A percentile compares a stretch with the other conserved stretches of the same genome.
Evolutionary conservation across 306 rosid genomes (phyloP).

Genomic region (Ochetophila trinervis): DNA sequence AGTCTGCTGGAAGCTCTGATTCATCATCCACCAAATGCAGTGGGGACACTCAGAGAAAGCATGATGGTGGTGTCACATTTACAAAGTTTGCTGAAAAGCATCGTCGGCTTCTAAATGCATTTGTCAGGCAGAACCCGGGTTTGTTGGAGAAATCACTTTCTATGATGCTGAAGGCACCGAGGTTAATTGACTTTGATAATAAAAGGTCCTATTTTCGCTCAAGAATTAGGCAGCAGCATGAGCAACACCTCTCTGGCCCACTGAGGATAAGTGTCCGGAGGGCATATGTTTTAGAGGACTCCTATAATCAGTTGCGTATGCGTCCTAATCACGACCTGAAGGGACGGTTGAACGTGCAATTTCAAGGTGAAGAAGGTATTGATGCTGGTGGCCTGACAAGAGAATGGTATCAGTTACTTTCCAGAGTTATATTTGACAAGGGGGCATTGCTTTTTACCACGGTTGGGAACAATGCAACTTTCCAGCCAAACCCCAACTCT

Average conservation of each 20-base stretch:
- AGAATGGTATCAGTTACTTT: slow-evolving; percentile 97
- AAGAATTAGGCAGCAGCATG: slow-evolving; percentile 94
- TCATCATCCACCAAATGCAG: slow-evolving; percentile 34
- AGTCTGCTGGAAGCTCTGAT: slow-evolving; percentile 66
- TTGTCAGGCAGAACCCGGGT: slow-evolving; percentile 91
- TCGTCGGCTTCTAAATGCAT: slow-evolving; percentile 91
- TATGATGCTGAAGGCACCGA: slow-evolving; percentile 94
- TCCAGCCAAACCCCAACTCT: slow-evolving; percentile 98
- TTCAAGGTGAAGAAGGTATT: slow-evolving; percentile 99
- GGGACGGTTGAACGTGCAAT: slow-evolving; percentile 91
- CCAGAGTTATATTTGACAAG: slow-evolving; percentile 95
- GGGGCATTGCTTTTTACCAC: slow-evolving; percentile 96
- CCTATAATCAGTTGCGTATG: slow-evolving; percentile 93
- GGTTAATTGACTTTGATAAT: slow-evolving; percentile 95
- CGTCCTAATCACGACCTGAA: slow-evolving; percentile 85
- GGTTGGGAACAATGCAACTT: slow-evolving; percentile 90
- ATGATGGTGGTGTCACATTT: slow-evolving; percentile 75
- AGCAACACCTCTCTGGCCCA: slow-evolving; percentile 85
- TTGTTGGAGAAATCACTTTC: slow-evolving; percentile 93
- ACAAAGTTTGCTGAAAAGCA: slow-evolving; percentile 96
- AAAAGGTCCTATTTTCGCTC: slow-evolving; percentile 94
- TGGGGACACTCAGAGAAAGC: slow-evolving; percentile 62
- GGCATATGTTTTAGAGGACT: slow-evolving; percentile 97
- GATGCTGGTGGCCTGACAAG: slow-evolving; percentile 99
- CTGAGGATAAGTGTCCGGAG: slow-evolving; percentile 86